These are phyloP conservation scores for Pichiaceae sp. DNA, from an alignment of 1,139 yeast species.

Conservation along the genomic window DNA sequence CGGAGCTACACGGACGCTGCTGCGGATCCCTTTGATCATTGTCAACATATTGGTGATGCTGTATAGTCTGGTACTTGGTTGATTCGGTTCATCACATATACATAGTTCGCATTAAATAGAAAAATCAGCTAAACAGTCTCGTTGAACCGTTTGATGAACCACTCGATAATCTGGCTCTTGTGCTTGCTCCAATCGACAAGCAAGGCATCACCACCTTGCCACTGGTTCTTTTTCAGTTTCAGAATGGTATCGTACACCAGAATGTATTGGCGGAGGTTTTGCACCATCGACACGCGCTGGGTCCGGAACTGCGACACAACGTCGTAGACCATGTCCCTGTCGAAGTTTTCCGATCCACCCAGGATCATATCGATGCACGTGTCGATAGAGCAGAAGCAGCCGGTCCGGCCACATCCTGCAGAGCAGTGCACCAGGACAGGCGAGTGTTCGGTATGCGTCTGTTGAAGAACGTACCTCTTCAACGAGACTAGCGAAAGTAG, in stretches of 20 bases:
- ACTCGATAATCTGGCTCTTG: no score
- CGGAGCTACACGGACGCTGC: slow-evolving; percentile 65
- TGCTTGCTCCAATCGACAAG: not conserved
- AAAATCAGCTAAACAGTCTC: no score
- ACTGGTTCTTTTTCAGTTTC: slow-evolving; percentile 14
- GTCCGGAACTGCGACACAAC: slow-evolving; percentile 40
- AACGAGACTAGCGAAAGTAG: slow-evolving; percentile 34
- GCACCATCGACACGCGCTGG: slow-evolving; percentile 53
- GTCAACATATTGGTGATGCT: slow-evolving; percentile 59
- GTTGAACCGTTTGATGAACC: not conserved
- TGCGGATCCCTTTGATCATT: slow-evolving; percentile 67
- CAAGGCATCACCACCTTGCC: not conserved
- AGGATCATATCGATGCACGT: slow-evolving; percentile 33
- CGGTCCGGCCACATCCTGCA: slow-evolving; percentile 57
- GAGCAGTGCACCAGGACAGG: slow-evolving; percentile 47
- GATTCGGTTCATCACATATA: slow-evolving; percentile 6
- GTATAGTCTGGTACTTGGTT: slow-evolving; percentile 72
- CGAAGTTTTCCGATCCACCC: slow-evolving; percentile 5
- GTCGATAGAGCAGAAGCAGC: slow-evolving; percentile 46
- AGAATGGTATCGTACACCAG: slow-evolving; percentile 37
- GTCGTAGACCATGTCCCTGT: slow-evolving; percentile 30
- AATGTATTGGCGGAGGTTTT: slow-evolving; percentile 45
- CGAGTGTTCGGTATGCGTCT: slow-evolving; percentile 3
- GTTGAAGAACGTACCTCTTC: slow-evolving; percentile 27
- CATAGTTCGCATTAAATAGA: not conserved